These are phyloP conservation scores for Rosa chinensis DNA, from an alignment of 306 rosid genomes.

Conservation along the genomic window DNA sequence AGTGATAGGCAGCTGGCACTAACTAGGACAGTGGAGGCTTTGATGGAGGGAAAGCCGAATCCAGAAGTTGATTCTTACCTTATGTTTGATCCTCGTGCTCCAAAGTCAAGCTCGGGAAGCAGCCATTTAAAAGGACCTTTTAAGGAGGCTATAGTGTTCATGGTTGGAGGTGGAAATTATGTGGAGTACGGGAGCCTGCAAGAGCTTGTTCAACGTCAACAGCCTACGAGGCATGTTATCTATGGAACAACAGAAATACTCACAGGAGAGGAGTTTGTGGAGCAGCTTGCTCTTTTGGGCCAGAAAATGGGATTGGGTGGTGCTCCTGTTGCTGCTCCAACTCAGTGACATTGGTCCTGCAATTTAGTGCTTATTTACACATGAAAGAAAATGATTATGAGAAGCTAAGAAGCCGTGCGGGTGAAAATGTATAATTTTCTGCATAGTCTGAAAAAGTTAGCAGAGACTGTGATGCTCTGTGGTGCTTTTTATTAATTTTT, in stretches of 20 bases:
- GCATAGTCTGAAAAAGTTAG: constrained; percentile 17
- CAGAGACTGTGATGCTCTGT: constrained; percentile 26
- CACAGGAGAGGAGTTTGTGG: constrained; percentile 89
- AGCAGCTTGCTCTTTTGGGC: constrained; percentile 82
- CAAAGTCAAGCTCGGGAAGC: constrained; percentile 75
- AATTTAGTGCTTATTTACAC: constrained; percentile 26
- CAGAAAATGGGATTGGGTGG: constrained; percentile 90
- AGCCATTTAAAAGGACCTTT: constrained; percentile 89
- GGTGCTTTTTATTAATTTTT: neutral
- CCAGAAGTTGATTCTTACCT: constrained; percentile 85
- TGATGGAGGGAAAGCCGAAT: constrained; percentile 92
- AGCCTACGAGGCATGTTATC: constrained; percentile 75
- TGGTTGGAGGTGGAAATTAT: constrained; percentile 97
- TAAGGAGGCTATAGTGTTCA: constrained; percentile 91
- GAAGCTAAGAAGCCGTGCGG: constrained; percentile 27
- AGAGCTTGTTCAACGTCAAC: constrained; percentile 77
- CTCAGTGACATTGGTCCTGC: constrained; percentile 43
- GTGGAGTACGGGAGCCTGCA: constrained; percentile 91
- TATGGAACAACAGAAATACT: constrained; percentile 94
- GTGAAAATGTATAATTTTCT: constrained; percentile 22
- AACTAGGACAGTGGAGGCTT: constrained; percentile 89
- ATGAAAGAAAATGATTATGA: constrained; percentile 1
- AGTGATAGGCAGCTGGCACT: constrained; percentile 88
- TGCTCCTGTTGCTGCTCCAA: constrained; percentile 44
- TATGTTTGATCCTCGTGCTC: constrained; percentile 88